These are phyloP conservation scores for Podila epigama DNA, from an alignment of 192 early-diverging fungal genomes.

Conservation along the genomic window DNA sequence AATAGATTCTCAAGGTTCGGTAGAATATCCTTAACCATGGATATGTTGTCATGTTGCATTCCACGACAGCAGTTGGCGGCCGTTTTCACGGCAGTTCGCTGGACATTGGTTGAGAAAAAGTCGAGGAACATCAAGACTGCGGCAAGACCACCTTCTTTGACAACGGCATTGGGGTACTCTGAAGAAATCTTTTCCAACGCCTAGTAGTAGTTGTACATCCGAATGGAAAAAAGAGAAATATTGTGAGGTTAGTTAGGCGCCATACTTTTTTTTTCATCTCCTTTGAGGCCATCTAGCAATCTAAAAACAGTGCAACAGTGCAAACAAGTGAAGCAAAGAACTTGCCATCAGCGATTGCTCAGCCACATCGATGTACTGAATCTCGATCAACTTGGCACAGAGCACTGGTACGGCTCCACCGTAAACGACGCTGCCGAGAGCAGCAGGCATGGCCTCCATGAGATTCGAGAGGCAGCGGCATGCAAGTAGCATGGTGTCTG, in stretches of 20 bases:
- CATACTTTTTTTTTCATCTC: background rate
- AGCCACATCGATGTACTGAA: slow-evolving; percentile 93
- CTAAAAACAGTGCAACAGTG: background rate
- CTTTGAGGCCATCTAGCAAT: background rate
- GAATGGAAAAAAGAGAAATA: slow-evolving; percentile 1
- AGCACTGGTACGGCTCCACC: slow-evolving; percentile 74
- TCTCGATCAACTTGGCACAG: slow-evolving; percentile 78
- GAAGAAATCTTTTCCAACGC: slow-evolving; percentile 79
- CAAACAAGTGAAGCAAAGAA: background rate
- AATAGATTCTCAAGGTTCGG: slow-evolving; percentile 77
- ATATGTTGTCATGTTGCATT: slow-evolving; percentile 60
- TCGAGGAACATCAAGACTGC: slow-evolving; percentile 87
- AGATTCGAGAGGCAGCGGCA: slow-evolving; percentile 91
- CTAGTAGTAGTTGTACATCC: slow-evolving; percentile 16
- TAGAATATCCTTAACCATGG: slow-evolving; percentile 69
- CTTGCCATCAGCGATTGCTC: slow-evolving; percentile 82
- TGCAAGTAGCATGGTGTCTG: slow-evolving; percentile 87
- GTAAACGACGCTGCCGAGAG: slow-evolving; percentile 68
- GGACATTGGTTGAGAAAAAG: slow-evolving; percentile 87
- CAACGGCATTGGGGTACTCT: slow-evolving; percentile 73
- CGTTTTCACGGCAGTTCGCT: slow-evolving; percentile 80
- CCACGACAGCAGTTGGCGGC: slow-evolving; percentile 71
- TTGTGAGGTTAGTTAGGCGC: background rate
- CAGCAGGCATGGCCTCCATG: slow-evolving; percentile 85
- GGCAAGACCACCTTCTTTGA: slow-evolving; percentile 75